Conservation (phyloP, 2,329 filamentous ascomycete genomes). For the Xylaria sp. region DNA sequence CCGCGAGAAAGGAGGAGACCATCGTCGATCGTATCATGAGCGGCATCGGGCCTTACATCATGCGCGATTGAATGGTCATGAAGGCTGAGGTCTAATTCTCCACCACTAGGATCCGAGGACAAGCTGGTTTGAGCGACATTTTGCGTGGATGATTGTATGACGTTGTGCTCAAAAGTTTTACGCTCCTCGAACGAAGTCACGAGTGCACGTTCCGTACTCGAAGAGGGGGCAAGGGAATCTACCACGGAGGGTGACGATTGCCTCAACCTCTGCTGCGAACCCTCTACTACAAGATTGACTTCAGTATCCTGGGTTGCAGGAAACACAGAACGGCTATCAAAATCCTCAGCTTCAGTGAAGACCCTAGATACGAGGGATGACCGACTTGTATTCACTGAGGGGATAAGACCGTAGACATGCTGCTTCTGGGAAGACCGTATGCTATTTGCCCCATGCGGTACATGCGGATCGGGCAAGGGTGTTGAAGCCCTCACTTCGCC, state of each 20-base stretch:
- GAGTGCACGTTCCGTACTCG: slow-evolving; percentile 44
- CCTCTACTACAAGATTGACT: slow-evolving; percentile 50
- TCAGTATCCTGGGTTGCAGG: slow-evolving; percentile 49
- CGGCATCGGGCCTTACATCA: slow-evolving; percentile 6
- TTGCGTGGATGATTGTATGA: slow-evolving; percentile 14
- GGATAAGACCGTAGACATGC: slow-evolving; percentile 33
- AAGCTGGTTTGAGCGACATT: slow-evolving; percentile 21
- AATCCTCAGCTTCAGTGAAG: slow-evolving; percentile 49
- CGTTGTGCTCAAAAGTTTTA: slow-evolving; percentile 31
- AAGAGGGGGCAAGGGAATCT: slow-evolving; percentile 43
- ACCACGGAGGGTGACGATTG: slow-evolving; percentile 34
- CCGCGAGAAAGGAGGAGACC: slow-evolving; percentile 33
- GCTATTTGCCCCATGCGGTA: slow-evolving; percentile 26
- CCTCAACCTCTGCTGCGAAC: slow-evolving; percentile 41
- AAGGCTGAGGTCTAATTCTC: slow-evolving; percentile 20
- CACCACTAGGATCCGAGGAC: slow-evolving; percentile 31
- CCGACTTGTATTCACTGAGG: slow-evolving; percentile 50
- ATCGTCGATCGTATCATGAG: neutral
- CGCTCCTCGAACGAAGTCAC: slow-evolving; percentile 38
- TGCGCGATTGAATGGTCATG: slow-evolving; percentile 7
- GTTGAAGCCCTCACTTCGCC: slow-evolving; percentile 40
- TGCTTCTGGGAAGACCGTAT: slow-evolving; percentile 23
- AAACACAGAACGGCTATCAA: slow-evolving; percentile 30
- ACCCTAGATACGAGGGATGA: slow-evolving; percentile 49
- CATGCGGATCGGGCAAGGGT: slow-evolving; percentile 35